Evolutionary conservation across 768 basidiomycete species (phyloP).

Genomic region (Pleurotus platypus): DNA sequence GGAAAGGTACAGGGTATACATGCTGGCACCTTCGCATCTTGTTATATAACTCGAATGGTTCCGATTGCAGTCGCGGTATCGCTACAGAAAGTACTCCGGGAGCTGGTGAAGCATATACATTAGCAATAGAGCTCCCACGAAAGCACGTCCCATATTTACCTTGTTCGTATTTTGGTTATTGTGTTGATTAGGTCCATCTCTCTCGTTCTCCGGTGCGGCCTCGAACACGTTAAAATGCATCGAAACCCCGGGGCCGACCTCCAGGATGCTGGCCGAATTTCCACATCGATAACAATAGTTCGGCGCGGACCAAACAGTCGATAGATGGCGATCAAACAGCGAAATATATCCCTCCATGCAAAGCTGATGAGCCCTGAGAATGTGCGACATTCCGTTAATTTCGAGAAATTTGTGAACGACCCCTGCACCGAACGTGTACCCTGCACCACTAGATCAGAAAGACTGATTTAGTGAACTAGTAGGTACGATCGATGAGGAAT

Average conservation of each 20-base stretch:
- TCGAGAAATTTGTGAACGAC: conserved; percentile 98
- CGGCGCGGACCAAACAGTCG: conserved; percentile 98
- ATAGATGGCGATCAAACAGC: conserved; percentile 92
- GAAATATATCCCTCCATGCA: conserved; percentile 99
- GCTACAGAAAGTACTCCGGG: conserved; percentile 75
- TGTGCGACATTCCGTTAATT: conserved; percentile 95
- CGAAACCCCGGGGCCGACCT: conserved; percentile 84
- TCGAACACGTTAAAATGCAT: conserved; percentile 98
- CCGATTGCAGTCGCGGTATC: neutral
- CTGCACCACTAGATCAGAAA: conserved; percentile 72
- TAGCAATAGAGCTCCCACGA: neutral
- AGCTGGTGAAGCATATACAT: conserved; percentile 36
- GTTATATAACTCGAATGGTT: neutral
- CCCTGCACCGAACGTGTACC: conserved; percentile 97
- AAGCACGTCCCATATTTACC: conserved; percentile 34
- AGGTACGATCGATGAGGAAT: conserved; percentile 11
- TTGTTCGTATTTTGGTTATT: conserved; percentile 70
- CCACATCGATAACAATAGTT: conserved; percentile 99
- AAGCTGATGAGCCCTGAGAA: conserved; percentile 95
- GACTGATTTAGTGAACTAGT: conserved; percentile 11
- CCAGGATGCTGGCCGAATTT: conserved; percentile 93
- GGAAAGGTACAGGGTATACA: neutral
- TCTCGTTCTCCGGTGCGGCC: conserved; percentile 96
- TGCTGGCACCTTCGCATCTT: neutral
- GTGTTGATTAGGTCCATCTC: conserved; percentile 84